Evolutionary conservation across 352 stramenopile species (phyloP).

Genomic region (Elongisporangium undulatum): DNA sequence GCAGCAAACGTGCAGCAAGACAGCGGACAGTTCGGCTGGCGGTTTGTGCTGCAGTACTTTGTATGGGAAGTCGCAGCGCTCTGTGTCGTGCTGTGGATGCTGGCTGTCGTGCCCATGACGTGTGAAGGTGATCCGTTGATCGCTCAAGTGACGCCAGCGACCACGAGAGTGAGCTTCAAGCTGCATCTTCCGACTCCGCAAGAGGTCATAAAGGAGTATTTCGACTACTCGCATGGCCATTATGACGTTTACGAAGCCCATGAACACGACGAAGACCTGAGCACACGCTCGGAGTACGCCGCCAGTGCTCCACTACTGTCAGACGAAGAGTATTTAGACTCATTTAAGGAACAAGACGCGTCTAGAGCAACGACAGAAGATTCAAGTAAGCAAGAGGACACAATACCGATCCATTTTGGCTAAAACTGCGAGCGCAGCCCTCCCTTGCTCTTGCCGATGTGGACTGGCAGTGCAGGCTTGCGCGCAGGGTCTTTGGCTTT

Average conservation of each 20-base stretch:
- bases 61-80: neutral
- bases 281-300: neutral
- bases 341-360: neutral
- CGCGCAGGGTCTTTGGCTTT: conserved; percentile 13
- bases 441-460: conserved; percentile 83
- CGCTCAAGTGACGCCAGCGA: neutral
- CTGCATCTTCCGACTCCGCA: neutral
- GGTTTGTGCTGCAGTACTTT: neutral
- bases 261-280: neutral
- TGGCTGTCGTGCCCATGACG: neutral
- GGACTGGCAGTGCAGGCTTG: conserved; percentile 56
- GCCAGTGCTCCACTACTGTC: neutral
- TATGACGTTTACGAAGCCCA: neutral
- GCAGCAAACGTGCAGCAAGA: neutral
- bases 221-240: neutral
- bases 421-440: conserved; percentile 78
- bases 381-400: neutral
- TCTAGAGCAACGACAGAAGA: neutral
- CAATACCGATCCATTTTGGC: conserved; percentile 9
- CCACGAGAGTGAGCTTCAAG: neutral
- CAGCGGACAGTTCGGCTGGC: neutral
- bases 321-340: neutral
- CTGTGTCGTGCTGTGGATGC: neutral
- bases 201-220: neutral
- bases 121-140: neutral